Conservation (phyloP, 2,329 filamentous ascomycete genomes). For the Cladosporium oxysporum region DNA sequence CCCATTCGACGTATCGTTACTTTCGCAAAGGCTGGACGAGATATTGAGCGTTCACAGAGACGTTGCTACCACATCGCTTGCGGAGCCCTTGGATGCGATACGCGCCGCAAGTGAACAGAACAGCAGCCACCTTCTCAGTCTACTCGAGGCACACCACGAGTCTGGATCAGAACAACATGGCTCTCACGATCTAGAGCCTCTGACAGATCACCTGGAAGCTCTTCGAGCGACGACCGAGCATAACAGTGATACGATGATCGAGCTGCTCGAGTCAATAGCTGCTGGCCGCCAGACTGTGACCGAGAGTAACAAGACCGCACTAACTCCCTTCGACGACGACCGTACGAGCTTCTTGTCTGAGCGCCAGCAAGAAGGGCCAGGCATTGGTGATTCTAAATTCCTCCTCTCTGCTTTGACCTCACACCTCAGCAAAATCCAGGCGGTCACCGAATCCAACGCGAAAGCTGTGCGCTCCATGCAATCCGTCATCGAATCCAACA, state of each 20-base stretch:
- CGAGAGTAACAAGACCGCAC: neutral
- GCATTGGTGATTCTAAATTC: constrained; percentile 31
- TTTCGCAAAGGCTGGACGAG: constrained; percentile 19
- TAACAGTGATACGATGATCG: constrained; percentile 22
- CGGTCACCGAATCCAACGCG: constrained; percentile 28
- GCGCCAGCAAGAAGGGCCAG: constrained; percentile 16
- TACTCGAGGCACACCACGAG: constrained; percentile 25
- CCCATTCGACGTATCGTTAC: constrained; percentile 15
- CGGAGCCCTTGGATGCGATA: constrained; percentile 27
- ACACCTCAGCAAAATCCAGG: constrained; percentile 34
- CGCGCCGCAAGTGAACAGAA: constrained; percentile 25
- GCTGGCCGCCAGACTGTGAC: neutral
- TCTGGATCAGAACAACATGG: neutral
- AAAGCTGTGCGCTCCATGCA: neutral
- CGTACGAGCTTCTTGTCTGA: neutral
- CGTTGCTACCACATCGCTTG: constrained; percentile 9
- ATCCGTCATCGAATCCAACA: neutral
- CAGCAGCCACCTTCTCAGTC: constrained; percentile 24
- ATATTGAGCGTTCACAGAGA: constrained; percentile 17
- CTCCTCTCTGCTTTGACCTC: constrained; percentile 32
- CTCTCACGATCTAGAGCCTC: neutral
- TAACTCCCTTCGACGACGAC: constrained; percentile 15
- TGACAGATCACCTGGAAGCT: constrained; percentile 22
- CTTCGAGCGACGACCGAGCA: constrained; percentile 21
- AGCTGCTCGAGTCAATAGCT: constrained; percentile 25